These are phyloP conservation scores for Trametes sanguinea DNA, from an alignment of 768 basidiomycete species.

Conservation along the genomic window DNA sequence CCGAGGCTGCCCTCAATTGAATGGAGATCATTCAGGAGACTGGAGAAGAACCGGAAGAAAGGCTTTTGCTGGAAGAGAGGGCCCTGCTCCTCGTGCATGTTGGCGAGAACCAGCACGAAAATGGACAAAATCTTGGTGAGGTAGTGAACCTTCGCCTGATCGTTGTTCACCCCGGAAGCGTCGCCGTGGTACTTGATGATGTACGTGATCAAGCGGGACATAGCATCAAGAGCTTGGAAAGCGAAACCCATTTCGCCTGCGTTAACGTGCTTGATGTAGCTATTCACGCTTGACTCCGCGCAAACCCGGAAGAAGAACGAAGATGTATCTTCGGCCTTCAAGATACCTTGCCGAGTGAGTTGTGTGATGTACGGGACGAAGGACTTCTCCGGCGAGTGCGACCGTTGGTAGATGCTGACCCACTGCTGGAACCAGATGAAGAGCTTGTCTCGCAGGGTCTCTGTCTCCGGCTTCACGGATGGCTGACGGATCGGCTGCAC, in stretches of 20 bases:
- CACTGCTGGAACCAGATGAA: constrained; percentile 90
- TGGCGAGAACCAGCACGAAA: constrained; percentile 92
- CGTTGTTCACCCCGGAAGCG: constrained; percentile 87
- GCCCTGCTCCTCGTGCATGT: constrained; percentile 93
- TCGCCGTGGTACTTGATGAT: constrained; percentile 99
- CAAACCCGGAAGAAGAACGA: constrained; percentile 99
- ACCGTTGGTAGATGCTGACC: constrained; percentile 92
- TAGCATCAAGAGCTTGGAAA: constrained; percentile 93
- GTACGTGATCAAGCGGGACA: constrained; percentile 92
- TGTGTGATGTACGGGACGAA: constrained; percentile 98
- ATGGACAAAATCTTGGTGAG: constrained; percentile 97
- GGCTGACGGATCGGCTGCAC: constrained; percentile 43
- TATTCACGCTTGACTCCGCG: constrained; percentile 90
- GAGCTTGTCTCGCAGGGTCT: constrained; percentile 73
- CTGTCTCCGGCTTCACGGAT: constrained; percentile 67
- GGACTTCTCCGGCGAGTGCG: constrained; percentile 87
- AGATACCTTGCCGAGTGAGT: constrained; percentile 92
- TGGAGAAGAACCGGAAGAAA: constrained; percentile 98
- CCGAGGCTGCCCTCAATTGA: constrained; percentile 84
- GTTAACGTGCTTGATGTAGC: constrained; percentile 75
- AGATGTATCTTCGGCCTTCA: constrained; percentile 94
- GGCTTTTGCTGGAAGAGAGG: constrained; percentile 93
- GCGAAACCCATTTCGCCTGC: constrained; percentile 73
- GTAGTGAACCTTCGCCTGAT: constrained; percentile 95
- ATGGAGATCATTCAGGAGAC: constrained; percentile 89